Evolutionary conservation across 1,139 yeast species (phyloP), one percentile per base, ranked within the genome.

Genomic region (Taphrina confusa): DNA sequence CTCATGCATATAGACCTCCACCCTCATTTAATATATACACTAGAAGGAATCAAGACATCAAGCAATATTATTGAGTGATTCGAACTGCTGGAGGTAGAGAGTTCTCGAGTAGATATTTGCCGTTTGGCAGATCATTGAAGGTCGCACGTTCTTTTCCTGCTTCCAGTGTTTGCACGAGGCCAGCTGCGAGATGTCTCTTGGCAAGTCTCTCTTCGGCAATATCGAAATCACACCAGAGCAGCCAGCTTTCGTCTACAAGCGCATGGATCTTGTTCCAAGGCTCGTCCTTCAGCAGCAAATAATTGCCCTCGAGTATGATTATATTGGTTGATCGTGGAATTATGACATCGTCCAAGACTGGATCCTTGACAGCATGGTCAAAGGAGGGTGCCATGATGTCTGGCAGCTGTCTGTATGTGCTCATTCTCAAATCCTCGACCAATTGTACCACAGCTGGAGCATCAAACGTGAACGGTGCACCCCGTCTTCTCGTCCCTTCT

Each of bases 391-490:
- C 81, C 27, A 62, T 65, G 2, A 82, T 70, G 33, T 69, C 68
- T 20, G 58, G 58, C 51, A 44, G 22, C 14, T 20, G 33, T 16
- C 39, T 4, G 36, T 57, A 30, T 12, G 61, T 30, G 54, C 65
- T 28, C 25, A 62, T 57, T 27, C 64, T 65, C 36, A 73, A 65
- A 11, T 60, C 47, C 55, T 65, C 65, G 46, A 71, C 75, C 58
- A 77, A 67, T 22, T 70, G 72, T 0, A 76, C 76, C 42, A 80
- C 78, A 51, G 77, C 77, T 8, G 70, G 68, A 3, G 87, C 79
- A 70, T 91, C 90, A 73, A 90, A 90, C 0, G 97, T 89, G 68
- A 79, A 82, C 0, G 96, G 94, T 0, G 96, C 86, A 0, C 97
- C 97, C 57, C 97, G 78, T 65, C 89, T 75, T 39, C 74, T 71